phyloP scores from a whole-genome alignment of 1,139 yeast genomes.

The Nakaseomyces glabratus region DNA sequence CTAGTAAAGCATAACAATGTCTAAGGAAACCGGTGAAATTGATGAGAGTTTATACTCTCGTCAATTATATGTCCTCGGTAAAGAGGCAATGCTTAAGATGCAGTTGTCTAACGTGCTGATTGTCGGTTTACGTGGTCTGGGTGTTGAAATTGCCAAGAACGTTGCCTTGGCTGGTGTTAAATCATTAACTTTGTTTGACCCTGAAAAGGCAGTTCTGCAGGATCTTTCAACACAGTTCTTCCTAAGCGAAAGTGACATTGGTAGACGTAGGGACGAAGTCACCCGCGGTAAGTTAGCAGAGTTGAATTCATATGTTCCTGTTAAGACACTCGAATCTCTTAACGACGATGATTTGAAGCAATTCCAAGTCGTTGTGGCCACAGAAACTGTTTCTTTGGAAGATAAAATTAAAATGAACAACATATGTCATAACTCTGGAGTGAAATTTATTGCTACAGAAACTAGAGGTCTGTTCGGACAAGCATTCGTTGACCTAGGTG shows the following conservation, averaged over 20 bases:
- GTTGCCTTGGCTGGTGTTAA: conserved; percentile 96
- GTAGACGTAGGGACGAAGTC: conserved; percentile 64
- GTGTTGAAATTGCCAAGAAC: conserved; percentile 92
- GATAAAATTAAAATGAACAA: conserved; percentile 69
- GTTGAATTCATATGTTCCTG: conserved; percentile 83
- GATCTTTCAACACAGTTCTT: conserved; percentile 91
- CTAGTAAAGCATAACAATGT: background rate
- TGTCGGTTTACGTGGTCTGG: conserved; percentile 83
- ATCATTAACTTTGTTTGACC: conserved; percentile 81
- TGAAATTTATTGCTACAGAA: conserved; percentile 75
- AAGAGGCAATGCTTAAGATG: conserved; percentile 97
- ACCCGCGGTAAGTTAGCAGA: conserved; percentile 63
- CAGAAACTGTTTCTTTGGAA: conserved; percentile 61
- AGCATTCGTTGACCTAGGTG: conserved; percentile 86
- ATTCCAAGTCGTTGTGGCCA: conserved; percentile 76
- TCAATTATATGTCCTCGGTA: conserved; percentile 87
- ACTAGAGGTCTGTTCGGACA: conserved; percentile 82
- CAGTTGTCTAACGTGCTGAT: conserved; percentile 82
- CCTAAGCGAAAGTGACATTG: conserved; percentile 59
- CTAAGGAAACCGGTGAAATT: conserved; percentile 37
- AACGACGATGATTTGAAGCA: conserved; percentile 43
- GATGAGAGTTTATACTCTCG: conserved; percentile 94
- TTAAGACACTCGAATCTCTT: conserved; percentile 53
- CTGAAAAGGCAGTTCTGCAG: conserved; percentile 50
- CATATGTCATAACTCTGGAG: conserved; percentile 61